Evolutionary conservation across 805 yeast genomes (phyloP), one percentile per base, ranked within the genome.

Genomic region (Saccharomycopsis fodiens): DNA sequence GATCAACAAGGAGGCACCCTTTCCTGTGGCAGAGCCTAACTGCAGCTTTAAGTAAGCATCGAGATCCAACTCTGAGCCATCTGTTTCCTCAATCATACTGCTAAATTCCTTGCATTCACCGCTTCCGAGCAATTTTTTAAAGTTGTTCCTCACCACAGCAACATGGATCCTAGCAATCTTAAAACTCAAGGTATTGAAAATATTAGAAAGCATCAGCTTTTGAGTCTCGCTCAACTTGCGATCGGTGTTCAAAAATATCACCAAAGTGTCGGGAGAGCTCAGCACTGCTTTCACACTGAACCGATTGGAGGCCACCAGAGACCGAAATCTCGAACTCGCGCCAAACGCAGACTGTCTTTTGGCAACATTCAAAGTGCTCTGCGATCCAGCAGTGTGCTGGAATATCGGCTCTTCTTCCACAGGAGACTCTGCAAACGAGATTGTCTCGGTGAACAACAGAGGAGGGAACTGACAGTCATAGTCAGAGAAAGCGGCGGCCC

Each of bases 401-500:
- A 44, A 44, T 10, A 36, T 27, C 13, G 29, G 12, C 8, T 32
- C 36, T 17, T 32, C 36, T 17, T 32, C 36, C 7, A 17, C 7
- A 15, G 20, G 20, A 15, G 17, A 17, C 20, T 15, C 20, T 10
- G 20, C 15, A 7, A 10, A 10, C 10, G 8, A 10, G 7, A 32
- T 7, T 23, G 51, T 50, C n/a, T 47, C 35, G 15, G 53, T 47
- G 27, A 50, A 41, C 1, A 50, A 19, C 34, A 17, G 39, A 2
- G 51, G 35, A 16, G 53, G 53, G 39, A 50, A 44, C 34, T 29
- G 22, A 21, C 53, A 47, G n/a, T 50, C 53, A 16, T 42, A 38
- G 35, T 50, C 53, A 38, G 19, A 47, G 19, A 50, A 30, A 2
- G 51, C 53, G 17, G 48, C 51, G 17, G 46, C 51, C 53, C 53